Conservation (phyloP, 2,329 filamentous ascomycete genomes). For the Zymoseptoria brevis region DNA sequence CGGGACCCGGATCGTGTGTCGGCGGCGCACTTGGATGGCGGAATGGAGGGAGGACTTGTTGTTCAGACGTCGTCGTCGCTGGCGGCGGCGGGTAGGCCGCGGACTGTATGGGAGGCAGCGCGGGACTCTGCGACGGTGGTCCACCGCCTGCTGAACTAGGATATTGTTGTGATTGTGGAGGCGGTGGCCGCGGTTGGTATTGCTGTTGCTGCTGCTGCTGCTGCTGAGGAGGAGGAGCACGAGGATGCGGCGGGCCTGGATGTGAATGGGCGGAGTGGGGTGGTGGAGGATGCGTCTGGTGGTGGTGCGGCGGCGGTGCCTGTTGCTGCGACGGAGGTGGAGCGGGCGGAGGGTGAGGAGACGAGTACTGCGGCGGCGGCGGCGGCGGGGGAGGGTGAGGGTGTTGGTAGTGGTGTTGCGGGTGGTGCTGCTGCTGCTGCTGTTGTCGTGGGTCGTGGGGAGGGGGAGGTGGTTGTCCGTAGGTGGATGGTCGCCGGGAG, state of each 20-base stretch:
- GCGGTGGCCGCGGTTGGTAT: constrained; percentile 10
- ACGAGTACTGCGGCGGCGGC: constrained; percentile 8
- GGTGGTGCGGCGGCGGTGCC: constrained; percentile 4
- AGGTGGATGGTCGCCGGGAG: constrained; percentile 13
- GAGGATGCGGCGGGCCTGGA: constrained; percentile 7
- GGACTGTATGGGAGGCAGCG: constrained; percentile 23
- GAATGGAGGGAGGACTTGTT: constrained; percentile 20
- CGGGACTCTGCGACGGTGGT: constrained; percentile 9
- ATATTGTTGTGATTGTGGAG: constrained; percentile 14
- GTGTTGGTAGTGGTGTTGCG: constrained; percentile 12
- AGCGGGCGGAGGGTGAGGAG: constrained; percentile 6
- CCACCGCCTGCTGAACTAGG: constrained; percentile 9
- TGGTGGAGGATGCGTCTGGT: constrained; percentile 5
- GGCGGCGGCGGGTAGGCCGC: constrained; percentile 18
- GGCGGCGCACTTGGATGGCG: constrained; percentile 19
- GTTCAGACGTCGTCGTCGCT: constrained; percentile 19
- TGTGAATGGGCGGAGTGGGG: constrained; percentile 2
- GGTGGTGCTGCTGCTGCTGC: constrained; percentile 4
- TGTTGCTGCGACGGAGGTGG: constrained; percentile 8
- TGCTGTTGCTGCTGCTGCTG: constrained; percentile 14
- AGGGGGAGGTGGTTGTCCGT: constrained; percentile 7
- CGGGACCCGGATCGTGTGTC: constrained; percentile 18
- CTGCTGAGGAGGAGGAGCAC: constrained; percentile 8
- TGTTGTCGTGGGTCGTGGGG: constrained; percentile 6
- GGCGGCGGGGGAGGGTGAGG: constrained; percentile 4